These are phyloP conservation scores for Backusella macrospora DNA, from an alignment of 192 early-diverging fungal species.

Conservation along the genomic window DNA sequence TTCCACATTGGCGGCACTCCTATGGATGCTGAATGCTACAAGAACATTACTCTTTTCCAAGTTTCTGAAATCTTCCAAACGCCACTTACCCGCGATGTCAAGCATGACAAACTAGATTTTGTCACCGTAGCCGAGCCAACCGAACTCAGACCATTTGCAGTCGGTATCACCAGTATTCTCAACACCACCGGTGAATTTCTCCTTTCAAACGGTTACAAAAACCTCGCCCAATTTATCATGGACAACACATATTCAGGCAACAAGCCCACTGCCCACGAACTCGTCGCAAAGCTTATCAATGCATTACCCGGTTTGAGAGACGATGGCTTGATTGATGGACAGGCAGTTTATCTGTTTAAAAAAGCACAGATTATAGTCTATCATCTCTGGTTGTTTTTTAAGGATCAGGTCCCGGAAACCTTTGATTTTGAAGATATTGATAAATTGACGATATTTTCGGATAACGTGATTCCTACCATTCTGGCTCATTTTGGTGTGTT, in stretches of 20 bases:
- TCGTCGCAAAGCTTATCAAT: constrained; percentile 62
- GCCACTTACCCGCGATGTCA: constrained; percentile 68
- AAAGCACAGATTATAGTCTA: constrained; percentile 75
- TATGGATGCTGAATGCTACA: constrained; percentile 60
- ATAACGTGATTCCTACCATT: constrained; percentile 76
- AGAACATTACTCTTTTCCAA: constrained; percentile 60
- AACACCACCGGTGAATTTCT: constrained; percentile 74
- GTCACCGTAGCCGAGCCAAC: constrained; percentile 74
- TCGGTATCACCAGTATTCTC: constrained; percentile 62
- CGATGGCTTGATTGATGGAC: constrained; percentile 48
- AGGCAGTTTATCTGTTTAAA: constrained; percentile 72
- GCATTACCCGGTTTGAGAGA: constrained; percentile 78
- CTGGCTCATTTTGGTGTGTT: constrained; percentile 60
- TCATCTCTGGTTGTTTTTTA: constrained; percentile 65
- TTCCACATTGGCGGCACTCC: constrained; percentile 73
- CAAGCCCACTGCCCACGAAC: constrained; percentile 49
- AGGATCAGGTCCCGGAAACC: constrained; percentile 43
- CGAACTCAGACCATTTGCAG: constrained; percentile 61
- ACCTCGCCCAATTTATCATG: constrained; percentile 73
- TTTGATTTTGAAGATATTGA: constrained; percentile 73
- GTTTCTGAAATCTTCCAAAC: constrained; percentile 73
- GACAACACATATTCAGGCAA: constrained; percentile 52
- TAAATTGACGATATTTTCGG: constrained; percentile 71
- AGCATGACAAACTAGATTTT: constrained; percentile 49
- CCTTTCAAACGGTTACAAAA: constrained; percentile 59